phyloP scores from a whole-genome alignment of 768 basidiomycete species.

The Mycena crocata region DNA sequence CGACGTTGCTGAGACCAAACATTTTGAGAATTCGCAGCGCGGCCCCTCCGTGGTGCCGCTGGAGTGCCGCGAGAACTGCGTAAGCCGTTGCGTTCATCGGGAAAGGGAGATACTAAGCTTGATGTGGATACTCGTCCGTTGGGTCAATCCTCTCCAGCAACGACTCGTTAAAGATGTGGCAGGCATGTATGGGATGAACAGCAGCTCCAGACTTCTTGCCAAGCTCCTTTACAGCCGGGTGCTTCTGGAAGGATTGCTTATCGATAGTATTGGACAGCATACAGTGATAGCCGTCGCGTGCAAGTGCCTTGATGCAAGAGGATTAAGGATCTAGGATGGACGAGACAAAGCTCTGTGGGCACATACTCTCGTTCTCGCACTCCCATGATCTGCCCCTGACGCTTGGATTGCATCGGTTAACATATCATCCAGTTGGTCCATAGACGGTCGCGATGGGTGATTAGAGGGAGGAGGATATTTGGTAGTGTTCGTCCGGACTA shows the following conservation, averaged over 20 bases:
- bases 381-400: constrained; percentile 8
- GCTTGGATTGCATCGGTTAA: constrained; percentile 7
- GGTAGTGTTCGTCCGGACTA: constrained; percentile 11
- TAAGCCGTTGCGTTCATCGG: constrained; percentile 1
- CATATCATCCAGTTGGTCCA: constrained; percentile 17
- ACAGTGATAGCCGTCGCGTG: constrained; percentile 21
- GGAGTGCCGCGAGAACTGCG: no score
- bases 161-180: constrained; percentile 21
- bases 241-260: constrained; percentile 2
- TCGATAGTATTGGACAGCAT: constrained; percentile 8
- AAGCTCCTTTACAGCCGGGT: constrained; percentile 6
- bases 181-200: neutral
- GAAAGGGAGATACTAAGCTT: constrained; percentile 13
- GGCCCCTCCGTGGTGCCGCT: no score
- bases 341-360: constrained; percentile 6
- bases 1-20: no score
- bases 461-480: constrained; percentile 9
- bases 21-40: no score
- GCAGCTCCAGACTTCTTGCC: neutral
- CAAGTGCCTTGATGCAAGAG: constrained; percentile 14
- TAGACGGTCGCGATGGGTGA: constrained; percentile 22
- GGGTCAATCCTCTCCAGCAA: constrained; percentile 17
- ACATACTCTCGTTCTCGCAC: constrained; percentile 15
- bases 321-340: neutral
- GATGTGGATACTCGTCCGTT: constrained; percentile 11